Evolutionary conservation across 768 basidiomycete genomes (phyloP).

Genomic region (Cystofilobasidium bisporidii): DNA sequence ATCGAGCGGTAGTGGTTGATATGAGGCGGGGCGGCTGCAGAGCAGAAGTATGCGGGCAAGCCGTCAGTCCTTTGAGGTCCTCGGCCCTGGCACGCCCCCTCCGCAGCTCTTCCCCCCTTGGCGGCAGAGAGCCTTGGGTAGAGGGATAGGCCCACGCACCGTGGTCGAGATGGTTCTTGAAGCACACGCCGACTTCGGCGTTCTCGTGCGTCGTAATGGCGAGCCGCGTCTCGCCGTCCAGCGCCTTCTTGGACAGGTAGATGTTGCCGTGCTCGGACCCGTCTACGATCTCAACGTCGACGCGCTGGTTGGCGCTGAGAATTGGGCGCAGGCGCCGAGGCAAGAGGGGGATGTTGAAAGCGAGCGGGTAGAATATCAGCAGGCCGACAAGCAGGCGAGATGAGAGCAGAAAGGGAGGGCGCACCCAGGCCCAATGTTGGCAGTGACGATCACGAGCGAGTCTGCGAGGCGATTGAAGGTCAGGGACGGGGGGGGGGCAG

Average conservation of each 20-base stretch:
- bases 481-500: background rate
- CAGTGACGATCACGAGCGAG: constrained; percentile 88
- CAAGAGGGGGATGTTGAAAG: constrained; percentile 1
- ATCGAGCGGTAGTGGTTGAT: constrained; percentile 56
- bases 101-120: too few relatives aligned
- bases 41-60: too few relatives aligned
- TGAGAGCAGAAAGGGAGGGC: background rate
- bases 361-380: too few relatives aligned
- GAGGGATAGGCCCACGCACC: too few relatives aligned
- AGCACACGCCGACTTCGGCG: constrained; percentile 91
- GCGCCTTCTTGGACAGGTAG: constrained; percentile 76
- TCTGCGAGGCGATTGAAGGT: constrained; percentile 34
- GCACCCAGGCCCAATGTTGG: constrained; percentile 61
- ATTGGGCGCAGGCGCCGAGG: constrained; percentile 19
- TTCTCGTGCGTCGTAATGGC: constrained; percentile 89
- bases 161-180: constrained; percentile 66
- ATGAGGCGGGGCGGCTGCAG: constrained; percentile 46
- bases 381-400: too few relatives aligned
- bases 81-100: too few relatives aligned
- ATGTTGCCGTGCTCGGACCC: constrained; percentile 74
- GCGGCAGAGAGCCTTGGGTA: too few relatives aligned
- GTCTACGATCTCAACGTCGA: constrained; percentile 92
- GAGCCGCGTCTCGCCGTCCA: constrained; percentile 82
- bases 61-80: too few relatives aligned
- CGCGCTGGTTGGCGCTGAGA: constrained; percentile 53